These are phyloP conservation scores for Astrocystis sublimbata DNA, from an alignment of 495 filamentous ascomycete species.

Conservation along the genomic window DNA sequence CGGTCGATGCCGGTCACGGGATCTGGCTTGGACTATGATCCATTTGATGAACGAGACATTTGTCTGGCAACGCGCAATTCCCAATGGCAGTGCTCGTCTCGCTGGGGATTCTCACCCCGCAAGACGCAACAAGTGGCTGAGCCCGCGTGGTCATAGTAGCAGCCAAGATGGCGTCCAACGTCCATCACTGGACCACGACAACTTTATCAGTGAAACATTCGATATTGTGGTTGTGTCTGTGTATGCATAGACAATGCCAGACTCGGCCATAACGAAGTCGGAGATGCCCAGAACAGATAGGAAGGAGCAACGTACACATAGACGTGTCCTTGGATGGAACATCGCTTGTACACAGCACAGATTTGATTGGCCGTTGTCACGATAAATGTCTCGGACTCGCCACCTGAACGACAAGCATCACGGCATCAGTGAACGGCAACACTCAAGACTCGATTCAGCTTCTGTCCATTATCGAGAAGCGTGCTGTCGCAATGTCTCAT, in stretches of 20 bases:
- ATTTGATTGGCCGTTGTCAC: background rate
- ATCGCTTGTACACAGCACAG: background rate
- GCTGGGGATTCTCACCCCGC: background rate
- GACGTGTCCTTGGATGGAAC: background rate
- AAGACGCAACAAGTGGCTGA: slow-evolving; percentile 9
- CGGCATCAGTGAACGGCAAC: slow-evolving; percentile 2
- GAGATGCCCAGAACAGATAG: background rate
- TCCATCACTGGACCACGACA: background rate
- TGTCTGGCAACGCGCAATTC: slow-evolving; percentile 13
- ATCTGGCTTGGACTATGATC: background rate
- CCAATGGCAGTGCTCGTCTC: slow-evolving; percentile 18
- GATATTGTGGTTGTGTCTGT: background rate
- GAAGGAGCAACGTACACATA: background rate
- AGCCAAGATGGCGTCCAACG: slow-evolving; percentile 11
- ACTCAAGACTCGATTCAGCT: background rate
- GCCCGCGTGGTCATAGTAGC: slow-evolving; percentile 8
- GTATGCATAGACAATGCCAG: background rate
- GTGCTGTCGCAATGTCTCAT: background rate
- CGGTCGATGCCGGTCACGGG: no score
- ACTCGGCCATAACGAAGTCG: background rate
- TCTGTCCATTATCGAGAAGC: background rate
- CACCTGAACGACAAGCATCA: slow-evolving; percentile 5
- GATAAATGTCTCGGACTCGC: slow-evolving; percentile 21
- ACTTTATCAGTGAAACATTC: background rate
- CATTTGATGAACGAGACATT: slow-evolving; percentile 7